These are phyloP conservation scores for Periconia macrospinosa DNA, from an alignment of 2,329 filamentous ascomycete genomes.

Conservation along the genomic window DNA sequence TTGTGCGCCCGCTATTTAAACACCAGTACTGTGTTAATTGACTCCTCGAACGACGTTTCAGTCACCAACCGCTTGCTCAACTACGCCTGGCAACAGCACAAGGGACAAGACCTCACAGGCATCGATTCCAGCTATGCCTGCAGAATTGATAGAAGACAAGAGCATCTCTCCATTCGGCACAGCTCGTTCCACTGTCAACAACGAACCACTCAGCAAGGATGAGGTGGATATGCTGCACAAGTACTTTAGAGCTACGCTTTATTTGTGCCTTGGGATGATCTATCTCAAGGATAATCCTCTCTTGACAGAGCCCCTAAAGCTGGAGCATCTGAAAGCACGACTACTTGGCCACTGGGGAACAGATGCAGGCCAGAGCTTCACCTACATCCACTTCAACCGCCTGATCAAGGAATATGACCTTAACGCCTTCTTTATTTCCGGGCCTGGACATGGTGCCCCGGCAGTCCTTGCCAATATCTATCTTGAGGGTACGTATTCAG, in stretches of 20 bases:
- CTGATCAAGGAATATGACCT: slow-evolving; percentile 80
- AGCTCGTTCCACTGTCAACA: slow-evolving; percentile 65
- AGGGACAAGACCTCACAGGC: no score
- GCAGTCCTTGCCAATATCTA: slow-evolving; percentile 76
- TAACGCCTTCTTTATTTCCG: slow-evolving; percentile 72
- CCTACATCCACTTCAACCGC: slow-evolving; percentile 80
- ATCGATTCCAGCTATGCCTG: no score
- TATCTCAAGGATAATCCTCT: slow-evolving; percentile 75
- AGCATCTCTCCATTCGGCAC: slow-evolving; percentile 63
- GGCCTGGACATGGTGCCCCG: slow-evolving; percentile 77
- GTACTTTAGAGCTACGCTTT: slow-evolving; percentile 74
- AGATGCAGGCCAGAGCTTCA: slow-evolving; percentile 79
- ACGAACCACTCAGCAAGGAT: slow-evolving; percentile 64
- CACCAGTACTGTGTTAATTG: no score
- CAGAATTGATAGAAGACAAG: no score
- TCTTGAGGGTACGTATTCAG: slow-evolving; percentile 75
- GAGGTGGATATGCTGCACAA: slow-evolving; percentile 70
- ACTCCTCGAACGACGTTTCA: no score
- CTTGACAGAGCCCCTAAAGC: slow-evolving; percentile 67
- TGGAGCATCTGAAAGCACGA: slow-evolving; percentile 72
- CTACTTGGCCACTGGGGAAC: slow-evolving; percentile 79
- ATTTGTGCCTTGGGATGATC: slow-evolving; percentile 78
- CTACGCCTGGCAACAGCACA: no score
- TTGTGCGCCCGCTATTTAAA: no score
- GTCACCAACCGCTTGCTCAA: no score